phyloP scores from a whole-genome alignment of 2,329 filamentous ascomycete species.

The Phaeosphaeriaceae sp. region DNA sequence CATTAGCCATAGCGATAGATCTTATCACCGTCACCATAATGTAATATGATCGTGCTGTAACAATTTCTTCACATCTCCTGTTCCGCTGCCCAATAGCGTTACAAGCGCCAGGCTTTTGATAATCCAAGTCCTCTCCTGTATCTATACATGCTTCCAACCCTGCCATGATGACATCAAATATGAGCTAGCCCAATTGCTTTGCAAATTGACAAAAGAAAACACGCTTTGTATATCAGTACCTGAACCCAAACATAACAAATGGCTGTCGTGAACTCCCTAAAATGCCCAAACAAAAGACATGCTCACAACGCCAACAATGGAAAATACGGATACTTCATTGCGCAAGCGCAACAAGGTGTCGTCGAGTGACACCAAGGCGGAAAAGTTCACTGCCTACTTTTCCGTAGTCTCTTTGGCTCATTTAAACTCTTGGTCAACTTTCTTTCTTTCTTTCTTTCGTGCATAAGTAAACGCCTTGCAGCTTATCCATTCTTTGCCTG shows the following conservation, averaged over 20 bases:
- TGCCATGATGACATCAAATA: too few relatives aligned
- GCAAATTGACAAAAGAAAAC: too few relatives aligned
- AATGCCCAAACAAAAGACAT: conserved; percentile 5
- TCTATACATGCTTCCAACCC: too few relatives aligned
- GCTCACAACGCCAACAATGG: neutral
- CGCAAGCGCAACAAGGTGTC: neutral
- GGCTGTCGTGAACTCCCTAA: conserved; percentile 1
- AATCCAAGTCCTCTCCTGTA: too few relatives aligned
- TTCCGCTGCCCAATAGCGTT: neutral
- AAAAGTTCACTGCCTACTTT: neutral
- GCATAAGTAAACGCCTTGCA: too few relatives aligned
- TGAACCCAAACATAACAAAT: neutral
- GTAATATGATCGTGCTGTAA: neutral
- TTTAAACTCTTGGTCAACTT: too few relatives aligned
- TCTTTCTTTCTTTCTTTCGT: too few relatives aligned
- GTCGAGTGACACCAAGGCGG: neutral
- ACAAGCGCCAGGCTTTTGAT: too few relatives aligned
- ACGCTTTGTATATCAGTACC: neutral
- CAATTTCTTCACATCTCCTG: conserved; percentile 7
- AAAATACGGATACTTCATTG: neutral
- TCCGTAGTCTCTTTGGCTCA: neutral
- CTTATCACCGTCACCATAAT: neutral
- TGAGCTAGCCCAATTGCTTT: too few relatives aligned
- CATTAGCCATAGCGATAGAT: neutral
- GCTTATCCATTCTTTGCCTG: too few relatives aligned